These are phyloP conservation scores for Niveomyces coronatus DNA, from an alignment of 2,329 filamentous ascomycete species.

Conservation along the genomic window DNA sequence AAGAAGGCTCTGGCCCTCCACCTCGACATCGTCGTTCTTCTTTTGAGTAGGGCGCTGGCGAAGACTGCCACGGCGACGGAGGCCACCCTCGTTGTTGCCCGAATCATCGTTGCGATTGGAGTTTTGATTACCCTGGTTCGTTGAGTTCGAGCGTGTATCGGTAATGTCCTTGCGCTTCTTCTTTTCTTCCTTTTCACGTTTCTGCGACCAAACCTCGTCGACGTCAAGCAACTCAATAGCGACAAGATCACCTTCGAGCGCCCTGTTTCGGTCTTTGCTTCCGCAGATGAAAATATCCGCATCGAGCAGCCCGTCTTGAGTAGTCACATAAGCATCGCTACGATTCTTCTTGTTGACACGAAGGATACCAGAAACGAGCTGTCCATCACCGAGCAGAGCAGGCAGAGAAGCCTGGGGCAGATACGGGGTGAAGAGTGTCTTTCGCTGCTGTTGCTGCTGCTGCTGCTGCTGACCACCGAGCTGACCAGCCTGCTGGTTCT, in stretches of 20 bases:
- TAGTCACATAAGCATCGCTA: slow-evolving; percentile 95
- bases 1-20: slow-evolving; percentile 92
- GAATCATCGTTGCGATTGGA: slow-evolving; percentile 50
- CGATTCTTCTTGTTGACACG: slow-evolving; percentile 99
- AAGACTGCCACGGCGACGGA: slow-evolving; percentile 87
- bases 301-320: slow-evolving; percentile 75
- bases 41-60: slow-evolving; percentile 96
- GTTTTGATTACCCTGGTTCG: slow-evolving; percentile 59
- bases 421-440: slow-evolving; percentile 97
- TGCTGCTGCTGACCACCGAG: slow-evolving; percentile 61
- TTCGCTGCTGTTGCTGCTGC: slow-evolving; percentile 83
- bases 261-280: slow-evolving; percentile 96
- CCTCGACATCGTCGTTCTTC: slow-evolving; percentile 99
- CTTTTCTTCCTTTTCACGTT: slow-evolving; percentile 99
- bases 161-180: slow-evolving; percentile 99
- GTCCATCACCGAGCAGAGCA: slow-evolving; percentile 79
- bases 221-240: slow-evolving; percentile 94
- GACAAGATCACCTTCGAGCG: slow-evolving; percentile 89
- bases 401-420: slow-evolving; percentile 89
- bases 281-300: slow-evolving; percentile 99
- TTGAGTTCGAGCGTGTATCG: slow-evolving; percentile 71
- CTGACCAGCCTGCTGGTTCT: slow-evolving; percentile 60
- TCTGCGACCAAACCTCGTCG: slow-evolving; percentile 97
- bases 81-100: slow-evolving; percentile 64
- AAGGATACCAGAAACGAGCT: slow-evolving; percentile 91